phyloP scores from a whole-genome alignment of 805 yeast genomes.

The Lachancea sp. region DNA sequence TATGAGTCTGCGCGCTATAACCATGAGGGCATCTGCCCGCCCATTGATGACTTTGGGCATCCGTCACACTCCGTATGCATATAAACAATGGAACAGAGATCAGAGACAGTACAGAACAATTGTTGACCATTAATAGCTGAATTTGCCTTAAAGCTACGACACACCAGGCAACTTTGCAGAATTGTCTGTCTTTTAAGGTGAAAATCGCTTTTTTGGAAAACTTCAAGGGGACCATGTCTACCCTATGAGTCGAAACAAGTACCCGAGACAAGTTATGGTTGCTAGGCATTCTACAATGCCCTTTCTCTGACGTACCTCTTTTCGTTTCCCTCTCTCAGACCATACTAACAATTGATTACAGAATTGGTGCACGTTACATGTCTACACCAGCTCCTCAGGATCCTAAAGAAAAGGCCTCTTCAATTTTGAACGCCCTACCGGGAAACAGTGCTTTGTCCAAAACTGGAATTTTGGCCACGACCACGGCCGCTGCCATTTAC shows the following conservation, averaged over 20 bases:
- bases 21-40: slow-evolving; percentile 24
- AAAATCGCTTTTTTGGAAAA: no score
- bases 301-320: no score
- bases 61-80: slow-evolving; percentile 22
- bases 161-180: no score
- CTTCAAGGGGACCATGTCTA: no score
- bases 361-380: slow-evolving; percentile 58
- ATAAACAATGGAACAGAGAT: background rate
- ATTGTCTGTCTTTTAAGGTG: no score
- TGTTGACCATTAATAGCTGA: no score
- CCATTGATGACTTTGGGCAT: slow-evolving; percentile 20
- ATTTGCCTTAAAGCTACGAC: no score
- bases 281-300: no score
- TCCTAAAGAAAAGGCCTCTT: slow-evolving; percentile 85
- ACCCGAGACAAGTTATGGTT: no score
- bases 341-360: slow-evolving; percentile 13
- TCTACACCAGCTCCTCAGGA: slow-evolving; percentile 48
- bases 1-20: slow-evolving; percentile 30
- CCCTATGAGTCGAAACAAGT: no score
- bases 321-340: no score
- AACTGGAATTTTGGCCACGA: slow-evolving; percentile 92
- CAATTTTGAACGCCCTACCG: slow-evolving; percentile 88
- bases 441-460: slow-evolving; percentile 83
- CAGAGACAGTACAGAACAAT: background rate
- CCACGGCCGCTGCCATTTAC: slow-evolving; percentile 89